These are phyloP conservation scores for Colletotrichum agaves DNA, from an alignment of 2,329 filamentous ascomycete genomes.

Conservation along the genomic window DNA sequence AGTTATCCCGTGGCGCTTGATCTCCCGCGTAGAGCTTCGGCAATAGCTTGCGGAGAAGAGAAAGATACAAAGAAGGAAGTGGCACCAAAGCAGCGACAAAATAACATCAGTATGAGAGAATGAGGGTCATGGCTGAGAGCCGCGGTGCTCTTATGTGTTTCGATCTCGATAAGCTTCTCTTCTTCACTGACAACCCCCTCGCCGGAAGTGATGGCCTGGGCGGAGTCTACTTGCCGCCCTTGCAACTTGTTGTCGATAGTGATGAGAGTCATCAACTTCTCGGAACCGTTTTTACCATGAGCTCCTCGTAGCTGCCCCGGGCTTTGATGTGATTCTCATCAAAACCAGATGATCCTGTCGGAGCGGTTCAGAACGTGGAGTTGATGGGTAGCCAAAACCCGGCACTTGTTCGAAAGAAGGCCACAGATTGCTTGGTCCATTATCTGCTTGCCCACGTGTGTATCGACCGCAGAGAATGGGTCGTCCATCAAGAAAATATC, in stretches of 20 bases:
- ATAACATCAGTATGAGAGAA: conserved; percentile 93
- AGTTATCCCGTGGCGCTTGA: conserved; percentile 84
- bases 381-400: conserved; percentile 92
- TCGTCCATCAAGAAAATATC: conserved; percentile 77
- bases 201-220: conserved; percentile 16
- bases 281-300: conserved; percentile 85
- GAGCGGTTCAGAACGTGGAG: conserved; percentile 90
- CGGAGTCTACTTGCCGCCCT: background rate
- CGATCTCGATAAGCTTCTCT: conserved; percentile 56
- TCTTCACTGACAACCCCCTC: conserved; percentile 35
- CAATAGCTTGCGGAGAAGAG: conserved; percentile 87
- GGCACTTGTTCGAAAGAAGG: conserved; percentile 85
- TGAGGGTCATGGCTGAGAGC: conserved; percentile 84
- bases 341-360: conserved; percentile 92
- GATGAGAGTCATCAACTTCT: conserved; percentile 78
- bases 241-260: conserved; percentile 40
- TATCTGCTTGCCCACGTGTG: conserved; percentile 77
- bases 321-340: conserved; percentile 84
- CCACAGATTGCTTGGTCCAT: conserved; percentile 95
- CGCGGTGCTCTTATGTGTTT: conserved; percentile 66
- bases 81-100: conserved; percentile 72
- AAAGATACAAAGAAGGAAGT: conserved; percentile 79
- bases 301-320: conserved; percentile 86
- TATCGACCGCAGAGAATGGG: conserved; percentile 74
- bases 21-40: conserved; percentile 86